Base-by-base conservation (phyloP, 768 basidiomycete genomes). In the Mycena kentingensis region DNA sequence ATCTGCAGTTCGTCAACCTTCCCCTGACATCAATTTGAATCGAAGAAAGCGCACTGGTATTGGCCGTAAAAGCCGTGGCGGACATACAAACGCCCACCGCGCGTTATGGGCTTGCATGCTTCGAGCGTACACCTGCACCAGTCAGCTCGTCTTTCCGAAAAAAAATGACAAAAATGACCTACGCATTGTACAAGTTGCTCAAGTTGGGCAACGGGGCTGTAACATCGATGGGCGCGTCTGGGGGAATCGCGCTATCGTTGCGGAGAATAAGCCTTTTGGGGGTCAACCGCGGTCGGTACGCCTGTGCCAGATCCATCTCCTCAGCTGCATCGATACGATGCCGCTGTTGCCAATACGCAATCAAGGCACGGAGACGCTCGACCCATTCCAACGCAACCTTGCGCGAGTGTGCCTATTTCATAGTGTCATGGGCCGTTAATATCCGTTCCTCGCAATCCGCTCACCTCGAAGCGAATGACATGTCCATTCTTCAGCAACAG, bases 351-450 rank as follows among this genome's bases (percentile, higher is more conserved):
- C 94, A 98, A 64, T 93, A 98, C 3, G 73, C 66, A 34, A 86
- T 70, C 28, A 95, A 76, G 24, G 80, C 80, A 16, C 81, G 80
- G 4, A 98, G 78, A 34, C 85, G 79, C 44, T 82, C 78, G 43
- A 97, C 83, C 96, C 95, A 98, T 64, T 98, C 93, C 44, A 85
- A 65, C 0, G 90, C 89, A 38, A 86, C 76, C 27, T 65, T 72
- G 49, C 80, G 73, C 21, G 85, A 84, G 73, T 87, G 73, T 31
- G 84, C 76, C 90, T 94, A 55, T n/a, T n/a, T n/a, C n/a, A n/a
- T n/a, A n/a, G n/a, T n/a, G n/a, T n/a, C n/a, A n/a, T n/a, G n/a
- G n/a, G n/a, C n/a, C n/a, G n/a, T n/a, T 45, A 22, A 47, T 27
- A 41, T 46, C 39, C 31, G 45, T 27, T 49, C 46, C 46, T 41